These are phyloP conservation scores for Aureobasidium sp. DNA, from an alignment of 2,329 filamentous ascomycete genomes.

Conservation along the genomic window DNA sequence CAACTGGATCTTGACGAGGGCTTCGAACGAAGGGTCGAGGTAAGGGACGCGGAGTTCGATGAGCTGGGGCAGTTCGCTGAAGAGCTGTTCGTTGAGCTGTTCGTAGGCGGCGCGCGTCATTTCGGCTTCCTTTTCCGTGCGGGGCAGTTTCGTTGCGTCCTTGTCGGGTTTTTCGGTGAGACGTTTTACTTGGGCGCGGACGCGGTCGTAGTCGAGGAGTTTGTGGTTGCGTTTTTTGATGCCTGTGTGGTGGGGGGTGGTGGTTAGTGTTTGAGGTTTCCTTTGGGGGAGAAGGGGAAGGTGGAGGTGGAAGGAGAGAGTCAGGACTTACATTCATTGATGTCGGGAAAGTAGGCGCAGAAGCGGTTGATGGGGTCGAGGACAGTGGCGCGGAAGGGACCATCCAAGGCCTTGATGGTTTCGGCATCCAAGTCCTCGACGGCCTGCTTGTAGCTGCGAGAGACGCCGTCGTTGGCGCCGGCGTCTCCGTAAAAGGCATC, in stretches of 20 bases:
- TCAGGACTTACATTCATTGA: slow-evolving; percentile 72
- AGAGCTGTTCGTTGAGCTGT: slow-evolving; percentile 92
- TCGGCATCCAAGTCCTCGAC: slow-evolving; percentile 96
- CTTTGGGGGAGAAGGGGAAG: not conserved
- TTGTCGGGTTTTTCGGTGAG: slow-evolving; percentile 98
- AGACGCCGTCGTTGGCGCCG: slow-evolving; percentile 88
- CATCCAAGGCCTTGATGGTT: slow-evolving; percentile 96
- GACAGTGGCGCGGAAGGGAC: slow-evolving; percentile 89
- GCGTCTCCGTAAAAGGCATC: slow-evolving; percentile 98
- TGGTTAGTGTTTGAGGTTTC: not conserved
- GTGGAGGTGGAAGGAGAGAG: not conserved
- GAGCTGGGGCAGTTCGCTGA: slow-evolving; percentile 82
- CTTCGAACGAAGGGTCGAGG: slow-evolving; percentile 92
- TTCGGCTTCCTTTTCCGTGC: slow-evolving; percentile 91
- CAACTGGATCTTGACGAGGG: slow-evolving; percentile 95
- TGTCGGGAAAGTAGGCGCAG: slow-evolving; percentile 96
- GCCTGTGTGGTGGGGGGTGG: slow-evolving; percentile 35
- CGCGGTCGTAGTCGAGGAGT: slow-evolving; percentile 92
- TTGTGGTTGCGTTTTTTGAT: slow-evolving; percentile 99
- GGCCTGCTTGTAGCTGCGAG: slow-evolving; percentile 94
- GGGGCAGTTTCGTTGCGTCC: slow-evolving; percentile 90
- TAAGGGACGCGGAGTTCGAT: slow-evolving; percentile 97
- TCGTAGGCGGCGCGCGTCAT: slow-evolving; percentile 92
- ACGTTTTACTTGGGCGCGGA: slow-evolving; percentile 93
- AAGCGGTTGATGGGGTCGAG: slow-evolving; percentile 92